Conservation (phyloP, 148 eudicot species). For the Rhododendron ferrugineum region DNA sequence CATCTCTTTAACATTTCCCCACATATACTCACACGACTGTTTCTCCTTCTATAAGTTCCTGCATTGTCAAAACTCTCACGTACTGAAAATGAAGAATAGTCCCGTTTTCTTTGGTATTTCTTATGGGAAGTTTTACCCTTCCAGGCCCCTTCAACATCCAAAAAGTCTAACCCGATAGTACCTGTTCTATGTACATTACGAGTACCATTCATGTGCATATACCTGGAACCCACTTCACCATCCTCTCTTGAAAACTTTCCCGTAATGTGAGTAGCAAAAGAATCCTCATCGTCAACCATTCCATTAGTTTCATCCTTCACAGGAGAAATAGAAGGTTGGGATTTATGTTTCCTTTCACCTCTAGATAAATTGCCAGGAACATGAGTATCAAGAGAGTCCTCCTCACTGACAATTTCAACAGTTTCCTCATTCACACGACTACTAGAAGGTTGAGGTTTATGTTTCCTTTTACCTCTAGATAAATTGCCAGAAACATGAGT, state of each 20-base stretch:
- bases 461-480: constrained; percentile 15
- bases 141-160: constrained; percentile 25
- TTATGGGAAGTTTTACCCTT: constrained; percentile 19
- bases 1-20: constrained; percentile 13
- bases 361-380: constrained; percentile 29
- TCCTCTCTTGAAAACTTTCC: constrained; percentile 29
- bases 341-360: constrained; percentile 6
- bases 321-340: constrained; percentile 17
- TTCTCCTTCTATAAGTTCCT: not conserved
- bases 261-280: constrained; percentile 36
- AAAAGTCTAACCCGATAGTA: constrained; percentile 26
- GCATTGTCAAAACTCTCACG: not conserved
- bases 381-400: constrained; percentile 38
- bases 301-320: constrained; percentile 21
- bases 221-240: constrained; percentile 20
- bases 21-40: not conserved
- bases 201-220: constrained; percentile 18
- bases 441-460: not conserved
- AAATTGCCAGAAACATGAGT: constrained; percentile 33
- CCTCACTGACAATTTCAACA: constrained; percentile 23
- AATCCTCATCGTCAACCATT: constrained; percentile 26
- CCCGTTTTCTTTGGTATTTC: constrained; percentile 11
- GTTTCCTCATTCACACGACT: constrained; percentile 27
- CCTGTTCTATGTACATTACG: constrained; percentile 18
- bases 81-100: not conserved